Percentiles rank a stretch among this genome's conserved stretches.
These are phyloP conservation scores for Pseudogymnoascus sp. DNA, from an alignment of 2,329 filamentous ascomycete genomes.

Conservation along the genomic window DNA sequence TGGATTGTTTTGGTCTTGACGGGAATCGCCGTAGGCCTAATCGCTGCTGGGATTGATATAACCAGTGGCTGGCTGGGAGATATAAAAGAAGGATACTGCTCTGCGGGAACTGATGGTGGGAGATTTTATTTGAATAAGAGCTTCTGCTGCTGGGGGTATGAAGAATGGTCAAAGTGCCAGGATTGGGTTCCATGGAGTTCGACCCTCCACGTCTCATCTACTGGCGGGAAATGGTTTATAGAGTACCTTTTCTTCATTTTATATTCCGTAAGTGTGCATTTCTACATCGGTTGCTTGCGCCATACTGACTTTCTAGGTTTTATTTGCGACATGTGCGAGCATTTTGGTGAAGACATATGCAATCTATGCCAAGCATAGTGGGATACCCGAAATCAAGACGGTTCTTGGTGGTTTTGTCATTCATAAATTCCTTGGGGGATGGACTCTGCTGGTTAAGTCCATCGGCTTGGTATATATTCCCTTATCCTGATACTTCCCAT, in stretches of 20 bases:
- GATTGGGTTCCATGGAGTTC: slow-evolving; percentile 84
- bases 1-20: slow-evolving; percentile 86
- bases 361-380: slow-evolving; percentile 83
- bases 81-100: slow-evolving; percentile 83
- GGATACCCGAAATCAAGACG: slow-evolving; percentile 97
- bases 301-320: slow-evolving; percentile 40
- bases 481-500: neutral
- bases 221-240: slow-evolving; percentile 66
- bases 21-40: slow-evolving; percentile 70
- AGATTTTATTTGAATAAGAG: slow-evolving; percentile 83
- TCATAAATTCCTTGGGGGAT: slow-evolving; percentile 71
- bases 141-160: slow-evolving; percentile 91
- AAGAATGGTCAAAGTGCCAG: slow-evolving; percentile 69
- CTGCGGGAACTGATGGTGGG: slow-evolving; percentile 66
- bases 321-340: slow-evolving; percentile 71
- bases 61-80: slow-evolving; percentile 90
- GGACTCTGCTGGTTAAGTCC: slow-evolving; percentile 86
- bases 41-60: slow-evolving; percentile 85
- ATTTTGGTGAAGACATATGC: slow-evolving; percentile 77
- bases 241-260: slow-evolving; percentile 81
- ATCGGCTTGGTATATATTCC: slow-evolving; percentile 61
- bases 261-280: slow-evolving; percentile 58
- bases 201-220: slow-evolving; percentile 58
- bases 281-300: slow-evolving; percentile 12
- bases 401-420: slow-evolving; percentile 92